Evolutionary conservation across 1,284 basidiomycete species (phyloP).

Genomic region (Neolentinus lepideus): DNA sequence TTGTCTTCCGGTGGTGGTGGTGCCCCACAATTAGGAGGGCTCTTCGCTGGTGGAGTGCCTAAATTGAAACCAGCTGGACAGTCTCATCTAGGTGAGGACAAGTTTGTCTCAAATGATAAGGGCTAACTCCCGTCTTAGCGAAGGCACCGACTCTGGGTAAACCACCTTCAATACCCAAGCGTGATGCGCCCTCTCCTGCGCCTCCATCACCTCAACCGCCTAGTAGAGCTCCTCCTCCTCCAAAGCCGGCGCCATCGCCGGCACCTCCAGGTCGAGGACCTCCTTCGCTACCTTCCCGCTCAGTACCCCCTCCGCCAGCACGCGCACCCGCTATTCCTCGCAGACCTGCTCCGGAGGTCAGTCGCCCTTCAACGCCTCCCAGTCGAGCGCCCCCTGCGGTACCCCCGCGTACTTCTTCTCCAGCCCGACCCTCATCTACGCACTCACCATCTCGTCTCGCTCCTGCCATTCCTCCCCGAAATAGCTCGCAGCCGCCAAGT

Average conservation of each 20-base stretch:
- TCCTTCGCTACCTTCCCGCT: constrained; percentile 10
- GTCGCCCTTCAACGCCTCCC: constrained; percentile 14
- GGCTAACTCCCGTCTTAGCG: constrained; percentile 26
- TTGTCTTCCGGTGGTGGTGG: constrained; percentile 28
- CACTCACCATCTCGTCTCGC: constrained; percentile 24
- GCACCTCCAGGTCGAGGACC: constrained; percentile 11
- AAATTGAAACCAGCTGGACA: constrained; percentile 77
- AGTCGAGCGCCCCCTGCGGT: constrained; percentile 1
- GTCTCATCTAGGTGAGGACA: constrained; percentile 41
- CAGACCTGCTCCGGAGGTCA: constrained; percentile 11
- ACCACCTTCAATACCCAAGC: constrained; percentile 61
- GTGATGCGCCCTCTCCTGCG: constrained; percentile 26
- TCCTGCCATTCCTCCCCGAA: constrained; percentile 19
- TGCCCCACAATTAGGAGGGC: constrained; percentile 73
- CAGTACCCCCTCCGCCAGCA: constrained; percentile 18
- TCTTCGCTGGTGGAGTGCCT: constrained; percentile 90
- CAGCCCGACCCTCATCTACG: constrained; percentile 10
- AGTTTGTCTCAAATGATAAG: constrained; percentile 10
- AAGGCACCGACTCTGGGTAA: constrained; percentile 57
- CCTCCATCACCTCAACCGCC: constrained; percentile 27
- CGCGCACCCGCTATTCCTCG: constrained; percentile 18
- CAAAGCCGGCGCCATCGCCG: constrained; percentile 17
- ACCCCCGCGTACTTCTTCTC: constrained; percentile 6
- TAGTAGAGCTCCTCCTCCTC: constrained; percentile 27
- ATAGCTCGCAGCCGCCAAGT: constrained; percentile 16